A percentile compares a stretch with the other conserved stretches of the same genome.
Evolutionary conservation across 2,329 filamentous ascomycete species (phyloP).

Genomic region (Alternaria ethzedia): DNA sequence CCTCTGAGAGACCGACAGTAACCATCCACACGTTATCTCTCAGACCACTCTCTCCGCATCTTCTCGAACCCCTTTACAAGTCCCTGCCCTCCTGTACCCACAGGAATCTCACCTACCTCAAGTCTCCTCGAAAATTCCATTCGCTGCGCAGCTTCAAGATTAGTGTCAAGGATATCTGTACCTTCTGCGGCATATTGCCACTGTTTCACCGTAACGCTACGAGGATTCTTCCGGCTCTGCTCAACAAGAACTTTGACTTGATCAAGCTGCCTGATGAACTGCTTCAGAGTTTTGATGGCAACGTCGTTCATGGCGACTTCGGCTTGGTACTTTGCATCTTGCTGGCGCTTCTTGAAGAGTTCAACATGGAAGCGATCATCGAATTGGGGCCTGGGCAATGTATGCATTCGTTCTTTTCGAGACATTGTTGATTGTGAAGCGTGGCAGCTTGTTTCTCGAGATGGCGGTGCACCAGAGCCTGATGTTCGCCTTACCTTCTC

Average conservation of each 20-base stretch:
- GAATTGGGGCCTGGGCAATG: neutral
- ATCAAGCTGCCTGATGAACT: neutral
- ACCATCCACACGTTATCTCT: neutral
- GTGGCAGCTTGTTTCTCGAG: too few species aligned
- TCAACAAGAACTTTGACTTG: neutral
- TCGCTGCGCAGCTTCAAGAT: neutral
- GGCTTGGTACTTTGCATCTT: neutral
- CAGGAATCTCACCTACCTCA: neutral
- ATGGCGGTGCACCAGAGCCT: neutral
- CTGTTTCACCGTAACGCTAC: neutral
- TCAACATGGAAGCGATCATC: neutral
- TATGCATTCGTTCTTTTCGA: neutral
- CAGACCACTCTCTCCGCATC: neutral
- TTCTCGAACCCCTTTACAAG: neutral
- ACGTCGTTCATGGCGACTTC: neutral
- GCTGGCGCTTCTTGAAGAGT: neutral
- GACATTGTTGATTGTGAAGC: neutral
- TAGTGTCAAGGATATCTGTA: neutral
- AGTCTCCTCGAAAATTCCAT: neutral
- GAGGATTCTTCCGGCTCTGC: neutral
- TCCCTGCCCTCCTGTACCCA: neutral
- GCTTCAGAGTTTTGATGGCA: neutral
- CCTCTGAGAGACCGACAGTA: neutral
- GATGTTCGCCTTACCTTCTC: neutral
- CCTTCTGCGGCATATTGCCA: neutral